phyloP scores from a whole-genome alignment of 345 rosid genomes.

The Hibiscus mutabilis region DNA sequence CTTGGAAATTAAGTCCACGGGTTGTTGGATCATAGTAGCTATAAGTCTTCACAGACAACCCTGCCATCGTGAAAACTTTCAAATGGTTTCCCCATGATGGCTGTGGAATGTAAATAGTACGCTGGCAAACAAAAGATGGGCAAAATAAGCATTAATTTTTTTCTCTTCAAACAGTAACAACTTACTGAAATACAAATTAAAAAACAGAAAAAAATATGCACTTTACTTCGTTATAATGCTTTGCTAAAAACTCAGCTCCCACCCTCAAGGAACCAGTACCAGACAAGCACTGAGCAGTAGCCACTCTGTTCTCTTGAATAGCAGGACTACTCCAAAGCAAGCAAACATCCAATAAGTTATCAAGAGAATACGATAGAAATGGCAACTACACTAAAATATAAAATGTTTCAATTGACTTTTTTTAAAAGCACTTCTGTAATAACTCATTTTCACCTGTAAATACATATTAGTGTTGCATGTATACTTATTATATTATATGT shows the following conservation, averaged over 20 bases:
- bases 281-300: slow-evolving; percentile 88
- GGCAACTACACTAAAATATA: neutral
- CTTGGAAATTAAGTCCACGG: slow-evolving; percentile 83
- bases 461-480: too few relatives aligned
- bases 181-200: neutral
- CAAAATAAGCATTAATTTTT: slow-evolving; percentile 10
- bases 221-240: slow-evolving; percentile 59
- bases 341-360: neutral
- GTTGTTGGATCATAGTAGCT: slow-evolving; percentile 92
- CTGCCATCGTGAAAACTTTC: slow-evolving; percentile 71
- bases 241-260: slow-evolving; percentile 85
- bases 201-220: slow-evolving; percentile 2
- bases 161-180: neutral
- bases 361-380: neutral
- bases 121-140: slow-evolving; percentile 36
- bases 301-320: slow-evolving; percentile 58
- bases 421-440: neutral
- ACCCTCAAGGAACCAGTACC: slow-evolving; percentile 96
- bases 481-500: too few relatives aligned
- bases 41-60: slow-evolving; percentile 73
- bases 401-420: too few relatives aligned
- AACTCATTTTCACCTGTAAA: too few relatives aligned
- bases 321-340: slow-evolving; percentile 52
- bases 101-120: slow-evolving; percentile 68
- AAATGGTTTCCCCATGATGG: slow-evolving; percentile 99